Conservation (phyloP, 2,329 filamentous ascomycete species). For the Aspergillus fumigatiaffinis region DNA sequence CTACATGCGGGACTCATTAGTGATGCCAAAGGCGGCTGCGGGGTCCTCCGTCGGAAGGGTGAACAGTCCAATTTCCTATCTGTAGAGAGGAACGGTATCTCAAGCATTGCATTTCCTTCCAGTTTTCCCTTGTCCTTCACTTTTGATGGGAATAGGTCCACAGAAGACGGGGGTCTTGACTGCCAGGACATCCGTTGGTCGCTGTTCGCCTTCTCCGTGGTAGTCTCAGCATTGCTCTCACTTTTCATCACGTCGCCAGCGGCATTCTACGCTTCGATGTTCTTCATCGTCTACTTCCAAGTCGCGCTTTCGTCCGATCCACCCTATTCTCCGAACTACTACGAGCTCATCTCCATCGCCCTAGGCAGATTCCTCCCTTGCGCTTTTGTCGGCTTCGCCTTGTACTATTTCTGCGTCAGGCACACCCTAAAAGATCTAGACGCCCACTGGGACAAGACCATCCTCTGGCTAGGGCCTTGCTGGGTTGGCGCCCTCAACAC, state of each 20-base stretch:
- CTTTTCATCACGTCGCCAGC: slow-evolving; percentile 55
- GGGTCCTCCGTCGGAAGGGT: slow-evolving; percentile 51
- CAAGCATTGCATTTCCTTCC: slow-evolving; percentile 51
- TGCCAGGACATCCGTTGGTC: slow-evolving; percentile 58
- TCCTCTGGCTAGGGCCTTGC: slow-evolving; percentile 58
- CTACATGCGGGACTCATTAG: slow-evolving; percentile 57
- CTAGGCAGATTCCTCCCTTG: slow-evolving; percentile 58
- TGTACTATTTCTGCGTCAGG: slow-evolving; percentile 53
- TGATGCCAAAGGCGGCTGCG: slow-evolving; percentile 54
- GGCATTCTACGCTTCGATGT: slow-evolving; percentile 54
- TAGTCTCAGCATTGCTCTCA: slow-evolving; percentile 52
- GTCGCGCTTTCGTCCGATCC: slow-evolving; percentile 59
- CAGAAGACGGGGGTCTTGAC: slow-evolving; percentile 16
- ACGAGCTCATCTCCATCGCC: slow-evolving; percentile 51
- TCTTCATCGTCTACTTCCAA: slow-evolving; percentile 56
- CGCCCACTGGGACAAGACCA: slow-evolving; percentile 58
- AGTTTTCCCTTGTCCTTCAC: slow-evolving; percentile 57
- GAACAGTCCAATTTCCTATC: slow-evolving; percentile 47
- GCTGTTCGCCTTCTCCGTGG: slow-evolving; percentile 52
- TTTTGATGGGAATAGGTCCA: slow-evolving; percentile 42
- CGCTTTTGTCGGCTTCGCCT: slow-evolving; percentile 54
- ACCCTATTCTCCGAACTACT: slow-evolving; percentile 52
- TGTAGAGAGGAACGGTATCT: slow-evolving; percentile 48
- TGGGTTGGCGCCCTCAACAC: slow-evolving; percentile 61
- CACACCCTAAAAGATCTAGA: slow-evolving; percentile 48